Evolutionary conservation across 108 stramenopile genomes (phyloP).

Genomic region (Skeletonema grethae): DNA sequence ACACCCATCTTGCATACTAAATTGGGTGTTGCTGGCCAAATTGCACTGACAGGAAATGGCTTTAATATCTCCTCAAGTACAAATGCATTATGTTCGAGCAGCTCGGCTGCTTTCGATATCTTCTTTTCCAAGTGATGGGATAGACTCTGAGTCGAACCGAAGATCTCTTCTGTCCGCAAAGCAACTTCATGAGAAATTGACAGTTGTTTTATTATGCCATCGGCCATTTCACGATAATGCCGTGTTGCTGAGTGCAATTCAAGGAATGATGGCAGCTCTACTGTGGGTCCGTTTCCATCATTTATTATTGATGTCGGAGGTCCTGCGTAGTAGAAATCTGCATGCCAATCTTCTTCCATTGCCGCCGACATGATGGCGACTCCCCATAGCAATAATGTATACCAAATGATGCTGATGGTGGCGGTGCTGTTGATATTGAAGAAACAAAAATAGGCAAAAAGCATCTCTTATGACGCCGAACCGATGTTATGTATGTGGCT

Average conservation of each 20-base stretch:
- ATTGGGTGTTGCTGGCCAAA: conserved; percentile 9
- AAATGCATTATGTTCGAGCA: conserved; percentile 33
- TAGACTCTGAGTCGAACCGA: conserved; percentile 13
- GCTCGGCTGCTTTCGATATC: conserved; percentile 35
- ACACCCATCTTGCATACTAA: background rate
- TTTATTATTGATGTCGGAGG: background rate
- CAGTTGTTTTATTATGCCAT: conserved; percentile 27
- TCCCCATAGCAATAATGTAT: background rate
- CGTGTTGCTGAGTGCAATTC: conserved; percentile 34
- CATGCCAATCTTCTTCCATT: background rate
- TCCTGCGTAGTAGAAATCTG: background rate
- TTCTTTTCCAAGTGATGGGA: conserved; percentile 36
- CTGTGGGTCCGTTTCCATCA: background rate
- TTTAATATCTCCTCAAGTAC: conserved; percentile 38
- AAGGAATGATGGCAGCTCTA: conserved; percentile 20
- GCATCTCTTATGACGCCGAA: too few relatives aligned
- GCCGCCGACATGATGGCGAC: background rate
- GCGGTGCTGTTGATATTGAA: too few relatives aligned
- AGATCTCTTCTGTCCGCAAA: conserved; percentile 30
- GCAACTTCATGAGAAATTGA: conserved; percentile 45
- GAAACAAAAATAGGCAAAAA: too few relatives aligned
- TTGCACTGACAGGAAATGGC: conserved; percentile 33
- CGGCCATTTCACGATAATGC: conserved; percentile 38
- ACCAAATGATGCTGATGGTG: background rate
- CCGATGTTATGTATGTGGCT: too few relatives aligned